Conservation (phyloP, 257 asterid genomes). For the Osmanthus fragrans region DNA sequence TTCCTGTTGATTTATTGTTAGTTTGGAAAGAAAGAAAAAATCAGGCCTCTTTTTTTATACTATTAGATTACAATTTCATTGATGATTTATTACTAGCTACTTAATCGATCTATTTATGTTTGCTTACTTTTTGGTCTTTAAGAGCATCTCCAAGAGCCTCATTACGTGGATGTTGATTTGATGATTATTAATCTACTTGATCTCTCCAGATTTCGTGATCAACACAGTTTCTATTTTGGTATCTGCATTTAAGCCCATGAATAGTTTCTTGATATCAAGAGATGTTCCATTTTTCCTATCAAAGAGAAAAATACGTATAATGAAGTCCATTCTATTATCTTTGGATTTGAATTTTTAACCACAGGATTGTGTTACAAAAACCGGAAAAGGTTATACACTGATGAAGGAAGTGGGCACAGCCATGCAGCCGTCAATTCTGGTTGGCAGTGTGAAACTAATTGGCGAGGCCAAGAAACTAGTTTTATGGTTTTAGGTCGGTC, state of each 20-base stretch:
- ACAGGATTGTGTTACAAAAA: constrained; percentile 28
- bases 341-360: constrained; percentile 10
- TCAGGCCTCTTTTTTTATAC: background rate
- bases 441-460: constrained; percentile 51
- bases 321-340: background rate
- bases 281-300: background rate
- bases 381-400: constrained; percentile 28
- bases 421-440: constrained; percentile 27
- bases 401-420: constrained; percentile 22
- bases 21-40: background rate
- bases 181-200: background rate
- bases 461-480: constrained; percentile 24
- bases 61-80: no score
- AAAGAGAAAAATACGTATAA: background rate
- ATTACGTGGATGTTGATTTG: no score
- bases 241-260: background rate
- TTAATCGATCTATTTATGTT: background rate
- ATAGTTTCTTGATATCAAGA: background rate
- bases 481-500: constrained; percentile 28
- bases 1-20: background rate
- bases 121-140: no score
- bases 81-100: background rate
- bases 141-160: no score
- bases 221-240: background rate
- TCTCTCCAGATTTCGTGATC: background rate